Conservation (phyloP, 768 basidiomycete genomes). For the Leccinellum rugosiceps region DNA sequence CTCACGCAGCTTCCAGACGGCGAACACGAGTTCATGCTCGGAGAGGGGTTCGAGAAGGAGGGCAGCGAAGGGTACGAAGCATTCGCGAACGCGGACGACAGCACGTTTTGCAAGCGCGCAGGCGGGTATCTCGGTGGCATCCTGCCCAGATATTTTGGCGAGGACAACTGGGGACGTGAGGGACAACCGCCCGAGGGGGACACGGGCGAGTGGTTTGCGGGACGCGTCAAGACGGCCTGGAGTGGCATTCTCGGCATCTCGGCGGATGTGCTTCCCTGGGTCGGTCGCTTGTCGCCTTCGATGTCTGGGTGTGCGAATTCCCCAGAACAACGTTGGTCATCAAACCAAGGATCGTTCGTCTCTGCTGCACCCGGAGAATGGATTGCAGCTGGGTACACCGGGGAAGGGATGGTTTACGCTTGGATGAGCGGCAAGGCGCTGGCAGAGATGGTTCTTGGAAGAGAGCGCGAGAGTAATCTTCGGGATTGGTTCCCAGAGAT, state of each 20-base stretch:
- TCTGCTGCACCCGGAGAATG: conserved; percentile 56
- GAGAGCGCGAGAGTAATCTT: conserved; percentile 26
- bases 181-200: conserved; percentile 19
- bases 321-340: neutral
- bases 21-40: conserved; percentile 57
- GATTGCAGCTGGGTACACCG: conserved; percentile 68
- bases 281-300: conserved; percentile 55
- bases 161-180: conserved; percentile 39
- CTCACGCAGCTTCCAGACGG: conserved; percentile 56
- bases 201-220: conserved; percentile 34
- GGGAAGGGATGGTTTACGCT: conserved; percentile 73
- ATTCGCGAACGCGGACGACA: conserved; percentile 40
- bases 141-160: conserved; percentile 53
- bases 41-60: conserved; percentile 48
- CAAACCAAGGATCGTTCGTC: neutral
- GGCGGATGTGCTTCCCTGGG: conserved; percentile 63
- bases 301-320: conserved; percentile 43
- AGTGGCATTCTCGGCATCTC: conserved; percentile 65
- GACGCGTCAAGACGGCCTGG: conserved; percentile 56
- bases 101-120: conserved; percentile 26
- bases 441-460: conserved; percentile 54
- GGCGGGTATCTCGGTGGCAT: conserved; percentile 41
- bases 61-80: conserved; percentile 32
- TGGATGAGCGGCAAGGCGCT: conserved; percentile 64
- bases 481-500: conserved; percentile 49